These are phyloP conservation scores for Trichoderma atrobrunneum DNA, from an alignment of 2,329 filamentous ascomycete genomes.

Conservation along the genomic window DNA sequence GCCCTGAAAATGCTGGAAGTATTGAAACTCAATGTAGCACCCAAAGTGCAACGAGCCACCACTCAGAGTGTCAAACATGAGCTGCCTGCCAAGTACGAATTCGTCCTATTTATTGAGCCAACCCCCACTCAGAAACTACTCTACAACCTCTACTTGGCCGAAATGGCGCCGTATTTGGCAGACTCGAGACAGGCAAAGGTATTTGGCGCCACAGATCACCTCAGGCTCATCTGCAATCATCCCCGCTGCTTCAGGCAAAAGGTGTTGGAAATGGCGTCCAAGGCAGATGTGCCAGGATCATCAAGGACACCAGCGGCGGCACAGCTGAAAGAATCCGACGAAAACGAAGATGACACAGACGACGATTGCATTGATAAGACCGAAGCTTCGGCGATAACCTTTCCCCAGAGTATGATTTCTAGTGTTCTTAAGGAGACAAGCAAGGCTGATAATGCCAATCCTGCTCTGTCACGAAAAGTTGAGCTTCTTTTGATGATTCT, in stretches of 20 bases:
- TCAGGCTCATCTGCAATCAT: constrained; percentile 53
- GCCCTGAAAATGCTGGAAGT: constrained; percentile 66
- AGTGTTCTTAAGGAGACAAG: constrained; percentile 38
- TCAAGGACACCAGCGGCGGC: neutral
- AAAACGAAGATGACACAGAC: neutral
- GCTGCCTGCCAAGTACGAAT: constrained; percentile 75
- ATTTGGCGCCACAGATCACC: constrained; percentile 38
- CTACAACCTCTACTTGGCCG: constrained; percentile 53
- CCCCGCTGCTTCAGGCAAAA: constrained; percentile 46
- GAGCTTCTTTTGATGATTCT: constrained; percentile 67
- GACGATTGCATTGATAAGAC: neutral
- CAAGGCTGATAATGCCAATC: constrained; percentile 41
- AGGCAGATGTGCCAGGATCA: constrained; percentile 5
- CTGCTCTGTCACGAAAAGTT: constrained; percentile 65
- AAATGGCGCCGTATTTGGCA: constrained; percentile 7
- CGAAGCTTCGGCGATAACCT: neutral
- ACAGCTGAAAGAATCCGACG: neutral
- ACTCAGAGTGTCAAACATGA: constrained; percentile 62
- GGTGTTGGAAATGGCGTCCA: constrained; percentile 19
- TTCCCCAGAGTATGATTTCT: constrained; percentile 29
- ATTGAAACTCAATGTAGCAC: constrained; percentile 68
- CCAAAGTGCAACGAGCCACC: constrained; percentile 75
- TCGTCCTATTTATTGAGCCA: constrained; percentile 71
- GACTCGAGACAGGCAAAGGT: constrained; percentile 13
- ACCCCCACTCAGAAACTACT: constrained; percentile 61